Evolutionary conservation across 176 grass and related monocot genomes (phyloP).

Genomic region (Coix lacrymajobi): DNA sequence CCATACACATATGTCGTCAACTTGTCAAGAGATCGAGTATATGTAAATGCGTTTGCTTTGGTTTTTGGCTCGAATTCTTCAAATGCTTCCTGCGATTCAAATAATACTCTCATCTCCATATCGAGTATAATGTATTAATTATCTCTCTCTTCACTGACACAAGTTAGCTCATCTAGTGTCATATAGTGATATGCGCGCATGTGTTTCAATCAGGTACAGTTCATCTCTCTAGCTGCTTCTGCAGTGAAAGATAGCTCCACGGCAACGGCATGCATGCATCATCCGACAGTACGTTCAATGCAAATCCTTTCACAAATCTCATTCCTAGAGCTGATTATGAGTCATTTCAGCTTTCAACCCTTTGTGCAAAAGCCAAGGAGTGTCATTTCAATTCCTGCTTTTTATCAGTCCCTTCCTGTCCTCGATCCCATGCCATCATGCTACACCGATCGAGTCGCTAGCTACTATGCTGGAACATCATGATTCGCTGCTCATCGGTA

Average conservation of each 20-base stretch:
- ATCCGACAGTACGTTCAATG: not conserved
- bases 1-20: not conserved
- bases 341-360: not conserved
- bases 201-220: too few species aligned
- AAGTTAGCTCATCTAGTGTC: too few species aligned
- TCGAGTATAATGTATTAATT: too few species aligned
- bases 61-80: not conserved
- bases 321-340: not conserved
- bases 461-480: not conserved
- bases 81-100: not conserved
- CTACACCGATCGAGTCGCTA: not conserved
- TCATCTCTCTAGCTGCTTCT: too few species aligned
- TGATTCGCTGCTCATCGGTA: not conserved
- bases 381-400: not conserved
- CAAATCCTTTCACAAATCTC: not conserved
- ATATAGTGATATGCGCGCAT: too few species aligned
- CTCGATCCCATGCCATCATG: not conserved
- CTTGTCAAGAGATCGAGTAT: not conserved
- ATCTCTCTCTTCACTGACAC: not conserved
- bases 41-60: not conserved
- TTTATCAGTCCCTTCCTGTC: not conserved
- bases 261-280: not conserved
- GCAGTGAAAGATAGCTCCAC: not conserved
- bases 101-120: not conserved
- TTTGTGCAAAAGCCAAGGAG: not conserved